Base-by-base conservation (phyloP, 2,329 filamentous ascomycete species). In the Clonostachys chloroleuca region DNA sequence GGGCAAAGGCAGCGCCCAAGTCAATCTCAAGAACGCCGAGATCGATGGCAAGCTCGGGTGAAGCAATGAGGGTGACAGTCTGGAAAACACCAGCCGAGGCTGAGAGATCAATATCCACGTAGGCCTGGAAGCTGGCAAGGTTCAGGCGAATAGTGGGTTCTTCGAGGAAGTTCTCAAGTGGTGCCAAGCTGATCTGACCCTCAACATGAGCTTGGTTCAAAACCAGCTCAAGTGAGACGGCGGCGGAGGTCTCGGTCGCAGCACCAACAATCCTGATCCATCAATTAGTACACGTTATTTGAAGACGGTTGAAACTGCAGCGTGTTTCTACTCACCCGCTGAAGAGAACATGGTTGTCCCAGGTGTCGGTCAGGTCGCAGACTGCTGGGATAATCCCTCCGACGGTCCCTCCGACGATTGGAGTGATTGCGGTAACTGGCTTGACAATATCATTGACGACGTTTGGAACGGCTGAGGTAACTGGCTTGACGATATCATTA, bases 41-140 rank as follows among this genome's bases (percentile, higher is more conserved):
- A 6, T 73, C 70, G 39, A 74, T 59, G 14, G 52, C 17, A 16
- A 59, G 56, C 47, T 52, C 54, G 2, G 71, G 65, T 2, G 67
- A 66, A 8, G 67, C 67, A 53, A 70, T 77, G 0, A 82, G 62
- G 54, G 73, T 75, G 42, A 81, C 58, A 4, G 71, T 70, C 54
- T 81, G 77, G 17, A 71, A 72, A n/a, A 75, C 67, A 12, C 66
- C 70, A n/a, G 65, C 68, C 5, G 63, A 66, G 24, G 78, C 60
- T 7, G 61, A 60, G 1, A 79, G 64, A 42, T 73, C 69, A 6
- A 80, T 54, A 52, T 77, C 66, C 12, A 81, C 61, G 54, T 77
- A 77, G 8, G 78, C 63, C 59, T 80, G 75, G 51, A 81, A 57
- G 6, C 66, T 68, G 39, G 67, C 67, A 43, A 82, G 74, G 51